Evolutionary conservation across 108 stramenopile species (phyloP).

Genomic region (Pseudonitzschia multistriata): DNA sequence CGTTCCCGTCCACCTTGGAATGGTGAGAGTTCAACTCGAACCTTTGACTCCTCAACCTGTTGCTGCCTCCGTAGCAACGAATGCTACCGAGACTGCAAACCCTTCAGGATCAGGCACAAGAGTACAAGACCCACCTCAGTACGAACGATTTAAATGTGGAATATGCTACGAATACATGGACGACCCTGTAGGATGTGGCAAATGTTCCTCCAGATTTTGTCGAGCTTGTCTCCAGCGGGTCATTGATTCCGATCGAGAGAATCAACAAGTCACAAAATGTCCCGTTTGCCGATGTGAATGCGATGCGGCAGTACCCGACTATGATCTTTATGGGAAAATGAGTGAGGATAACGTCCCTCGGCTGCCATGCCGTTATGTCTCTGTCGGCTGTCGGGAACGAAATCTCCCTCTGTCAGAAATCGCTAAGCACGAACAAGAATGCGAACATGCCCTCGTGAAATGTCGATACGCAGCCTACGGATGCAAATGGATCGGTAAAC

Average conservation of each 20-base stretch:
- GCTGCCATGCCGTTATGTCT: constrained; percentile 25
- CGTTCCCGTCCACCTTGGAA: background rate
- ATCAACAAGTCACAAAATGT: constrained; percentile 20
- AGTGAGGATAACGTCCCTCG: background rate
- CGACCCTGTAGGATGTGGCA: constrained; percentile 32
- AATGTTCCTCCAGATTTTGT: constrained; percentile 37
- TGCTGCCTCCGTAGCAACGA: background rate
- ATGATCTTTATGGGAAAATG: constrained; percentile 12
- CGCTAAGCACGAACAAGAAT: constrained; percentile 27
- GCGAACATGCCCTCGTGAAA: constrained; percentile 15
- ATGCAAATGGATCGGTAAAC: constrained; percentile 33
- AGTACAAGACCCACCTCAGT: constrained; percentile 4
- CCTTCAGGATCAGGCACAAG: background rate
- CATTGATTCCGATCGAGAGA: background rate
- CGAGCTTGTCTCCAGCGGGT: constrained; percentile 23
- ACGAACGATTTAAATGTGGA: constrained; percentile 23
- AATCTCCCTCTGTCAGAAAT: constrained; percentile 13
- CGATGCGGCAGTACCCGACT: constrained; percentile 14
- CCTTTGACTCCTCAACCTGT: constrained; percentile 14
- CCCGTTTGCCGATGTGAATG: constrained; percentile 33
- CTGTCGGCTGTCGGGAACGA: constrained; percentile 19
- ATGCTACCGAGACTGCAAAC: background rate
- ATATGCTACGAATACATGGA: constrained; percentile 37
- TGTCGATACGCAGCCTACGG: constrained; percentile 35
- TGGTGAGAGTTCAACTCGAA: constrained; percentile 9